phyloP scores from a whole-genome alignment of 208 protist genomes.

The Trypanosoma melophagium region DNA sequence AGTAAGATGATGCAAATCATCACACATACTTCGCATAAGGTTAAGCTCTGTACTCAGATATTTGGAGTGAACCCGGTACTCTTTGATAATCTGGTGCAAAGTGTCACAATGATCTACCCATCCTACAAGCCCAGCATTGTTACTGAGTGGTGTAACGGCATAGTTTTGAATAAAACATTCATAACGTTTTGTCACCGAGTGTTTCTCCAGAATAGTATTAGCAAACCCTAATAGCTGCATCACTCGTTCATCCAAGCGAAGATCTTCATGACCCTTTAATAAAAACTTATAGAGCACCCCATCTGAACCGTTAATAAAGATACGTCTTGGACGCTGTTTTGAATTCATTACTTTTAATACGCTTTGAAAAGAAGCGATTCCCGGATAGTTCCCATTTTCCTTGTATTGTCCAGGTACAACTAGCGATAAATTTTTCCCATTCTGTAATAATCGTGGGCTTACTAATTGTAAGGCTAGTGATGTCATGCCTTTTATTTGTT shows the following conservation, averaged over 20 bases:
- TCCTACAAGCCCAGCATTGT: constrained; percentile 99
- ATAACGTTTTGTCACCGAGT: constrained; percentile 84
- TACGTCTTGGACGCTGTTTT: constrained; percentile 98
- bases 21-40: constrained; percentile 83
- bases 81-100: constrained; percentile 89
- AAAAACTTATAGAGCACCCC: constrained; percentile 97
- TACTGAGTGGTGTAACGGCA: constrained; percentile 98
- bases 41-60: constrained; percentile 94
- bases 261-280: constrained; percentile 98
- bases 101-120: constrained; percentile 97
- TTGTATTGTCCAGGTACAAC: constrained; percentile 98
- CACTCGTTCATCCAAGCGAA: constrained; percentile 99
- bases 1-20: constrained; percentile 95
- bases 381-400: constrained; percentile 67
- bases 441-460: constrained; percentile 76
- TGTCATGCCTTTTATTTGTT: constrained; percentile 95
- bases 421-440: constrained; percentile 94
- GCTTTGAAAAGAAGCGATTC: constrained; percentile 79
- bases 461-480: constrained; percentile 96
- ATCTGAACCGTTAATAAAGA: constrained; percentile 96
- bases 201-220: constrained; percentile 97
- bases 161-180: constrained; percentile 94
- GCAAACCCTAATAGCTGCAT: constrained; percentile 99
- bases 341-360: constrained; percentile 95
- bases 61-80: constrained; percentile 84